These are phyloP conservation scores for Boehmeria nivea DNA, from an alignment of 306 rosid genomes.

Conservation along the genomic window DNA sequence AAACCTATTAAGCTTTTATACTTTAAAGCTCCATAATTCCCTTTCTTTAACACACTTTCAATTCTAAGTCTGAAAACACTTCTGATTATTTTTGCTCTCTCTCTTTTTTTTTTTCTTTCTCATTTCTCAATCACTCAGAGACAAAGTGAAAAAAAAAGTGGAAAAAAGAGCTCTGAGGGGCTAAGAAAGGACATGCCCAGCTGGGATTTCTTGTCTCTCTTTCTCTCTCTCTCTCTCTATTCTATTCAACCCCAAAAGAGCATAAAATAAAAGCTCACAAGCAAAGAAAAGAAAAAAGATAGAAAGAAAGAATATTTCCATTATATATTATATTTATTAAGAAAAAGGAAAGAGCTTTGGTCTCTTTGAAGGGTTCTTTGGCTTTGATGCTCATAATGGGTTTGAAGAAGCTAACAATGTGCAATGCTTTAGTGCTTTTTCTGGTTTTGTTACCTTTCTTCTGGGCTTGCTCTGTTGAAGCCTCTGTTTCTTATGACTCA, in stretches of 20 bases:
- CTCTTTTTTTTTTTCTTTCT: slow-evolving; percentile 9
- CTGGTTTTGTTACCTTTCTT: slow-evolving; percentile 25
- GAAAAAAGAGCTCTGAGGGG: slow-evolving; percentile 4
- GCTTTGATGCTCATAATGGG: slow-evolving; percentile 35
- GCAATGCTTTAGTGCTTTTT: slow-evolving; percentile 44
- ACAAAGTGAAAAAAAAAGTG: neutral
- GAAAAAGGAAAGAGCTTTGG: neutral
- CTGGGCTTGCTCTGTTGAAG: slow-evolving; percentile 36
- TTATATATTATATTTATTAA: slow-evolving; percentile 5
- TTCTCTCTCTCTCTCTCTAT: slow-evolving; percentile 28
- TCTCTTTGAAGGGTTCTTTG: slow-evolving; percentile 5
- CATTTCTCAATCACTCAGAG: neutral
- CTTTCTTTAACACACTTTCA: neutral
- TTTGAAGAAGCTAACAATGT: slow-evolving; percentile 55
- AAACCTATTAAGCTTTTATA: neutral
- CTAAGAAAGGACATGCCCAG: slow-evolving; percentile 26
- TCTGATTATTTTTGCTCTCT: slow-evolving; percentile 19
- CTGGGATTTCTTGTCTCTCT: slow-evolving; percentile 38
- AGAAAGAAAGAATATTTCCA: slow-evolving; percentile 18
- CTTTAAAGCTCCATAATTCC: neutral
- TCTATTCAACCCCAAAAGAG: too few relatives aligned
- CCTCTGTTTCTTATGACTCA: slow-evolving; percentile 82
- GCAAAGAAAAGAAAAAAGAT: neutral
- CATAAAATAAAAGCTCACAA: slow-evolving; percentile 56
- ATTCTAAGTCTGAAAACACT: neutral